Percentiles rank a stretch among this genome's conserved stretches.
Conservation (phyloP, 2,329 filamentous ascomycete species). For the Ophiosphaerella herpotricha region DNA sequence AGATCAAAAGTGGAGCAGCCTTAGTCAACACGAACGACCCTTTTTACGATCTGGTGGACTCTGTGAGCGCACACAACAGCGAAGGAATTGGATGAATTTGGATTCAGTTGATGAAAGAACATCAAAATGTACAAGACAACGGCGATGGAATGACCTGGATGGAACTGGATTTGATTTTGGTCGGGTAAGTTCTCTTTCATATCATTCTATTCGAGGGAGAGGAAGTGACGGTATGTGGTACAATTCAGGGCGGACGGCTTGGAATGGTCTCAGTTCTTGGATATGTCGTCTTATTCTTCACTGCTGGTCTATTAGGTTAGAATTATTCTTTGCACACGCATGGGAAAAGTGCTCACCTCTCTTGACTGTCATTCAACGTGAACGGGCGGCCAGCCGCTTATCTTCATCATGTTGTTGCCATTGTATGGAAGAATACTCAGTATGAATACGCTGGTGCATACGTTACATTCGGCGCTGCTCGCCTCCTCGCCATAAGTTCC, state of each 20-base stretch:
- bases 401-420: background rate
- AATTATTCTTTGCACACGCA: conserved; percentile 28
- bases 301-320: conserved; percentile 27
- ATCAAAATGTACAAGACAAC: no score
- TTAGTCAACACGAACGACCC: no score
- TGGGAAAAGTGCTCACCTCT: conserved; percentile 13
- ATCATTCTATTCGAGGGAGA: no score
- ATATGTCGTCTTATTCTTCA: conserved; percentile 15
- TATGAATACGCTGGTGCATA: conserved; percentile 2
- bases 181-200: background rate
- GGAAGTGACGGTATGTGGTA: conserved; percentile 1
- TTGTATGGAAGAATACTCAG: background rate
- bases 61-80: no score
- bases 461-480: conserved; percentile 13
- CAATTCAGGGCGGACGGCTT: conserved; percentile 1
- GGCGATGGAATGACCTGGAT: no score
- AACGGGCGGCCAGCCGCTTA: background rate
- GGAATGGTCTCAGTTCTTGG: conserved; percentile 10
- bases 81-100: no score
- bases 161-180: background rate
- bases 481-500: conserved; percentile 59
- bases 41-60: no score
- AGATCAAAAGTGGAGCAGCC: background rate
- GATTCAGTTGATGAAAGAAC: no score
- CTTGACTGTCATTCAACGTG: background rate